Base-by-base conservation (phyloP, 352 stramenopile species). In the Plasmopara viticola region DNA sequence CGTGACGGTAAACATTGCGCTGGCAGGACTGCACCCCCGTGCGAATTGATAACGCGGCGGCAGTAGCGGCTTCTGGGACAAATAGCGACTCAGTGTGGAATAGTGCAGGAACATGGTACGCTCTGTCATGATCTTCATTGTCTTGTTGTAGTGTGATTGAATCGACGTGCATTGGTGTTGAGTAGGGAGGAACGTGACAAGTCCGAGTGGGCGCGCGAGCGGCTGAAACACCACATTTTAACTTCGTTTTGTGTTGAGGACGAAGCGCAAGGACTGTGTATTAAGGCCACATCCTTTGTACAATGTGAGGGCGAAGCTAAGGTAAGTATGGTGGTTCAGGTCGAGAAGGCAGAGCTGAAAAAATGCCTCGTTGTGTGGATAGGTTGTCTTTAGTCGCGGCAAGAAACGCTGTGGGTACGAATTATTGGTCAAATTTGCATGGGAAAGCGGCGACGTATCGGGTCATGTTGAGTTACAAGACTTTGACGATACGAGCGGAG, bases 401-500 rank as follows among this genome's bases (percentile, higher is more conserved):
- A 89, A 90, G 68, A 93, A 93, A 60, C 83, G 83, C 39, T 93
- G 83, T 41, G 80, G 83, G 5, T 93, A 90, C 53, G 80, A 93
- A 39, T 73, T 93, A 28, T 77, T 72, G 43, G 66, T 93, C 64
- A 90, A 90, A 62, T 93, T 90, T 47, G 76, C 79, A 50, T 91
- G 79, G 70, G 35, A 64, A 13, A 73, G 70, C 2, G 63, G 66
- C 37, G 63, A 73, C 15, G 69, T 85, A 14, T 72, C 68, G 31
- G 83, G 83, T 28, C 63, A 87, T 46, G 66, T 93, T 14, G 78
- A 93, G 60, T 56, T 93, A 30, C 76, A 89, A 48, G 83, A 91
- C 65, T 93, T 93, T 58, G 83, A 93, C 45, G 83, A 93, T 65
- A 91, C 72, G 53, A 87, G 57, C 53, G 78, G 80, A 15, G 83